Evolutionary conservation across 148 eudicot genomes (phyloP), one percentile per base, ranked within the genome.

Genomic region (Rhododendron griersonianum): DNA sequence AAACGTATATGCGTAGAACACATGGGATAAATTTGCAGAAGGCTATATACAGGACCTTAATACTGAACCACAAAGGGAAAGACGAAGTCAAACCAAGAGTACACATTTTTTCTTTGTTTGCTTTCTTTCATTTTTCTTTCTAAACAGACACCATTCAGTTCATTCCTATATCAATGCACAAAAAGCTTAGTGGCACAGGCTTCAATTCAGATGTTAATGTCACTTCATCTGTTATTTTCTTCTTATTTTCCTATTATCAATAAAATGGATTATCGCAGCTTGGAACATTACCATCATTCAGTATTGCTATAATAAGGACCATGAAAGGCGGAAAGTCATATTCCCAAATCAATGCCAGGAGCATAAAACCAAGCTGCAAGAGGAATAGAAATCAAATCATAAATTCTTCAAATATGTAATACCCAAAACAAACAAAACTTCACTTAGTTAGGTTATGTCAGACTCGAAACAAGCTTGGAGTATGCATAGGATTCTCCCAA

Each of bases 291-390:
- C 79, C 79, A 75, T 75, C 79, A 39, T 75, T 75, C 25, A 75
- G 47, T 75, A 75, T 75, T 18, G 79, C 79, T 37, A 75, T 75
- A 35, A 75, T 75, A 16, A 75, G 79, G 47, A 94, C 96, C 96
- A 94, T 92, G 91, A 94, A 94, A 51, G 96, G 96, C 10, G 96
- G 96, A 84, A 94, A 94, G 88, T 92, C 95, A 78, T 91, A 94
- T 89, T 94, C 94, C 96, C 96, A 92, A 45, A 94, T 94, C 87
- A 92, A 78, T 51, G 96, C 92, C 74, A 94, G 88, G 48, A 94
- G 93, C 93, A 90, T 94, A 87, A 92, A 94, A 83, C 96, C 96
- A 79, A 94, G 90, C 96, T 94, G 92, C 91, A 80, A 89, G 48
- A 88, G 55, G 33, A 79, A 33, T 9, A 81, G 21, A 33, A 11